A percentile compares a stretch with the other conserved stretches of the same genome.
Conservation (phyloP, 805 yeast genomes). For the Metschnikowia drakensbergensis region DNA sequence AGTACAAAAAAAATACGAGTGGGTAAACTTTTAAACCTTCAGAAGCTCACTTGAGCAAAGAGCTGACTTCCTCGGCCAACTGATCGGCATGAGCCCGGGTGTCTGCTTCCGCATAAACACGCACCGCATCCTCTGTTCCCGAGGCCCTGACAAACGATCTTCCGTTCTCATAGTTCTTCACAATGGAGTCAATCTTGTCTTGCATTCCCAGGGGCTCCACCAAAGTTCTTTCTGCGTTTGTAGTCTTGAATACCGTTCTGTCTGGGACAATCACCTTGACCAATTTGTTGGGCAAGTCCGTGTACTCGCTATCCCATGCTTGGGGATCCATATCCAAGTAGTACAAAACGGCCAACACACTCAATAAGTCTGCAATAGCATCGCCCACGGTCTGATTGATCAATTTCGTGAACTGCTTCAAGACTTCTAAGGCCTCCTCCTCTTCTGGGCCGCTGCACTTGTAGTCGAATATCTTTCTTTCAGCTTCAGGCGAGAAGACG, state of each 20-base stretch:
- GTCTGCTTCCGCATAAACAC: conserved; percentile 89
- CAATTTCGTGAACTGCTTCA: conserved; percentile 60
- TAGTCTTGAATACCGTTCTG: conserved; percentile 72
- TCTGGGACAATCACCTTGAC: conserved; percentile 81
- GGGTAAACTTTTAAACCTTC: neutral
- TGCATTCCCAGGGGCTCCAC: conserved; percentile 79
- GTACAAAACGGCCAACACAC: conserved; percentile 63
- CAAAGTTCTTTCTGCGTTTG: conserved; percentile 84
- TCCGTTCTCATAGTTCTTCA: conserved; percentile 53
- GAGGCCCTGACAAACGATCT: conserved; percentile 94
- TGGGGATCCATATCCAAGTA: conserved; percentile 55
- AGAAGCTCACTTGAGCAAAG: conserved; percentile 18
- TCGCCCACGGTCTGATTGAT: conserved; percentile 99
- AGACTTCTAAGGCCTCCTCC: conserved; percentile 46
- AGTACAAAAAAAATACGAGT: conserved; percentile 49
- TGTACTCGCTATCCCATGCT: conserved; percentile 73
- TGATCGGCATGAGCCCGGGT: conserved; percentile 30
- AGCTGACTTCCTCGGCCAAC: conserved; percentile 28
- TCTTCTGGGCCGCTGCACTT: conserved; percentile 40
- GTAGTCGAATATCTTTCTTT: conserved; percentile 32
- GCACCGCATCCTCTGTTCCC: conserved; percentile 96
- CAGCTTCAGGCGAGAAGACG: conserved; percentile 57
- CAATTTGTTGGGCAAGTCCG: conserved; percentile 83
- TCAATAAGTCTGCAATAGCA: conserved; percentile 87
- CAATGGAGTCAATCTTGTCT: conserved; percentile 60